phyloP scores from a whole-genome alignment of 208 protist species.

The Leishmania amazonensis region DNA sequence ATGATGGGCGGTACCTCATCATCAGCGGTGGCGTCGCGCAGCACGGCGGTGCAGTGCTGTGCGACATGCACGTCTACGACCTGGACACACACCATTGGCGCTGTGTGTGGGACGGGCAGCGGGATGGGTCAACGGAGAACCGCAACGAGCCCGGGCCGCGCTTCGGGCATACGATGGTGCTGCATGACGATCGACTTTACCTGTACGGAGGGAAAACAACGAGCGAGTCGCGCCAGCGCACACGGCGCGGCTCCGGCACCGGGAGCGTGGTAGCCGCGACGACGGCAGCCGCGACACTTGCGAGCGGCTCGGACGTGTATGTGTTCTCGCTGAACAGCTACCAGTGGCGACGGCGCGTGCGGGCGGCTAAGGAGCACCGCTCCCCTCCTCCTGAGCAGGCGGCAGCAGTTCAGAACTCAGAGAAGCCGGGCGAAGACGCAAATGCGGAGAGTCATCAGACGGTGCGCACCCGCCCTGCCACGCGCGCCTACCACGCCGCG shows the following conservation, averaged over 20 bases:
- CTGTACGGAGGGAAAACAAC: slow-evolving; percentile 71
- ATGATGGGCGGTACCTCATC: slow-evolving; percentile 68
- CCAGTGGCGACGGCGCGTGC: slow-evolving; percentile 43
- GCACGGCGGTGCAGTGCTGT: slow-evolving; percentile 37
- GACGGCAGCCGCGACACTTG: slow-evolving; percentile 19
- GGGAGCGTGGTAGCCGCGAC: neutral
- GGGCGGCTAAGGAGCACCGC: slow-evolving; percentile 3
- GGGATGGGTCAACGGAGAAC: slow-evolving; percentile 25
- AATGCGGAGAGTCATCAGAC: neutral
- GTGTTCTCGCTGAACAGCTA: slow-evolving; percentile 67
- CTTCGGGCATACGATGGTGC: slow-evolving; percentile 76
- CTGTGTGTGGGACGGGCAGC: slow-evolving; percentile 52
- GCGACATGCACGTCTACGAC: slow-evolving; percentile 76
- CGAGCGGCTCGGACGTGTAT: slow-evolving; percentile 14
- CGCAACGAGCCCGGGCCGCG: slow-evolving; percentile 69
- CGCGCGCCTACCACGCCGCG: slow-evolving; percentile 68
- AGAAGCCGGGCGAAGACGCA: neutral
- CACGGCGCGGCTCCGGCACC: slow-evolving; percentile 15
- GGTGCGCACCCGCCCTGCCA: slow-evolving; percentile 17
- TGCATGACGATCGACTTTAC: slow-evolving; percentile 71
- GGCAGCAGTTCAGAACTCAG: slow-evolving; percentile 5
- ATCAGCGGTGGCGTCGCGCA: slow-evolving; percentile 63
- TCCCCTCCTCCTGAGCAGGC: neutral
- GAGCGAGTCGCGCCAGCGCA: slow-evolving; percentile 13
- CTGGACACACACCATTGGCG: slow-evolving; percentile 56